These are phyloP conservation scores for Phytopythium chamaehyphon DNA, from an alignment of 352 stramenopile species.

Conservation along the genomic window DNA sequence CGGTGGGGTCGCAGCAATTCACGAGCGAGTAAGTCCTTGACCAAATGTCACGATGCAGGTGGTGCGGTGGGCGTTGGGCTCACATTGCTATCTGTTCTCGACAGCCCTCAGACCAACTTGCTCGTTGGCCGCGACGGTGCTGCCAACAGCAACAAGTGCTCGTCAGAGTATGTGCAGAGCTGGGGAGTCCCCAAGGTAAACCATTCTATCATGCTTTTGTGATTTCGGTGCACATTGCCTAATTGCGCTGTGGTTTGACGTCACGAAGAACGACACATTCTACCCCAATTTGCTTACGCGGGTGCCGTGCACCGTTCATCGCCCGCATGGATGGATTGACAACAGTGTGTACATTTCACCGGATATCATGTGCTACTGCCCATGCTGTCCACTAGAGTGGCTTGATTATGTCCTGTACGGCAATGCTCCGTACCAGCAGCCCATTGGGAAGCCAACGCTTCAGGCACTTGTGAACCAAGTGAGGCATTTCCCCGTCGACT, in stretches of 20 bases:
- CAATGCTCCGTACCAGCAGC: constrained; percentile 70
- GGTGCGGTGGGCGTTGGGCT: neutral
- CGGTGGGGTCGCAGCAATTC: constrained; percentile 53
- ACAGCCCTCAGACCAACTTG: constrained; percentile 69
- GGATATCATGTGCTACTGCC: constrained; percentile 68
- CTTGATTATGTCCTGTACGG: constrained; percentile 81
- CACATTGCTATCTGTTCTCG: neutral
- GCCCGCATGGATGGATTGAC: constrained; percentile 9
- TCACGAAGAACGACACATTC: constrained; percentile 45
- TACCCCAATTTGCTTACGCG: constrained; percentile 46
- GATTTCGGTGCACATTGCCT: neutral
- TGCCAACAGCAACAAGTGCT: constrained; percentile 72
- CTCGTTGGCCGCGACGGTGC: constrained; percentile 78
- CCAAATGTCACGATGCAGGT: too few relatives aligned
- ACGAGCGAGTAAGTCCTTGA: constrained; percentile 72
- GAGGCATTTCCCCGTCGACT: constrained; percentile 51
- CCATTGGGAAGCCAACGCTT: constrained; percentile 40
- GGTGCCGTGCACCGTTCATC: constrained; percentile 37
- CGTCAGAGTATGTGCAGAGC: constrained; percentile 55
- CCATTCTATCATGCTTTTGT: constrained; percentile 17
- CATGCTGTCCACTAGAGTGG: constrained; percentile 79
- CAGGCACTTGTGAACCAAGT: constrained; percentile 57
- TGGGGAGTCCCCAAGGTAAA: constrained; percentile 53
- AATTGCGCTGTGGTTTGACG: neutral
- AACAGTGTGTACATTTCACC: constrained; percentile 31